Base-by-base conservation (phyloP, 2,329 filamentous ascomycete species). In the Ophiostoma populinum region DNA sequence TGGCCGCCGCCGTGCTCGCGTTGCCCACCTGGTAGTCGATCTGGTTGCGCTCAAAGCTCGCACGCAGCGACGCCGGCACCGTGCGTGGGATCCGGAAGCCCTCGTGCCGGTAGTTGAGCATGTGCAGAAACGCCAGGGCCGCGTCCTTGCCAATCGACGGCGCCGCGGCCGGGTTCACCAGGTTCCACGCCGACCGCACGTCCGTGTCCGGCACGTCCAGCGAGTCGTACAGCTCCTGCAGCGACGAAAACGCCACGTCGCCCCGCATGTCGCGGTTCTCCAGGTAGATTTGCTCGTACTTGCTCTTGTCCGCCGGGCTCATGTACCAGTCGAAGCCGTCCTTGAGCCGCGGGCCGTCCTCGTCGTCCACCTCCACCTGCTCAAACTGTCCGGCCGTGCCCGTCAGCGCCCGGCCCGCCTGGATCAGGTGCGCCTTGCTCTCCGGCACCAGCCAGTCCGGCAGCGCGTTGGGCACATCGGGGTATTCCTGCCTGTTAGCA, bases 261-360 rank as follows among this genome's bases (percentile, higher is more conserved):
- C 90, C 90, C 34, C 86, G 76, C 53, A 77, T 72, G 55, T 92
- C 81, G 41, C 85, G 73, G 59, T 85, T 92, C 49, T 92, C 85
- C 44, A 79, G 80, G 59, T 95, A 98, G 57, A 98, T 98, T 48
- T 87, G 82, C 57, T 94, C 85, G 60, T 98, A 98, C 57, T 94
- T 95, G 44, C 72, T 53, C 59, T 92, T 92, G 59, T 98, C 86
- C 20, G 64, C 58, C 1, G 90, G 90, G 40, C 75, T 85, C 83
- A 98, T 98, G 61, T 98, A 98, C 90, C 90, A 98, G 55, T 98
- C 90, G 55, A 98, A 98, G 10, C 87, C 87, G 56, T 94, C 85
- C 54, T 92, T 92, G 42, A 98, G 63, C 1, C 85, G 72, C 4
- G 76, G 74, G 46, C 93, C 86, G 44, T 77, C 72, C 40, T 92